Conservation (phyloP, 1,139 yeast species). For the Wickerhamomyces sp. region DNA sequence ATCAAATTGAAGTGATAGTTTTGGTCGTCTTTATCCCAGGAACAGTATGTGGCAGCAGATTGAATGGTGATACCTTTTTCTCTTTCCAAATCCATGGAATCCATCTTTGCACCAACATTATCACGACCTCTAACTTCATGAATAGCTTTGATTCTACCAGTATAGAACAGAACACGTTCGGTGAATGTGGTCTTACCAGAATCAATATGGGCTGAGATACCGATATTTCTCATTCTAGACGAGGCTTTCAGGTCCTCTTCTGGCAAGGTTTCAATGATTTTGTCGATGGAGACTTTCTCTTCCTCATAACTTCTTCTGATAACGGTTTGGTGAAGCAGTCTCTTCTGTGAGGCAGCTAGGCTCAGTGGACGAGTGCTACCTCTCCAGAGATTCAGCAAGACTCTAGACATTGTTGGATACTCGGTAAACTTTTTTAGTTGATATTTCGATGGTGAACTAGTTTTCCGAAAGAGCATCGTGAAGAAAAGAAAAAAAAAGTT, state of each 20-base stretch:
- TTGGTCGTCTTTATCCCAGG: constrained; percentile 75
- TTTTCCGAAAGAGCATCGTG: background rate
- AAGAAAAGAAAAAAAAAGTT: background rate
- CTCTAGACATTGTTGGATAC: constrained; percentile 14
- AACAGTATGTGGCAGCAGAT: constrained; percentile 97
- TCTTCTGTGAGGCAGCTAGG: constrained; percentile 9
- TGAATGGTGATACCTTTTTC: constrained; percentile 98
- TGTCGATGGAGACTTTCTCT: constrained; percentile 63
- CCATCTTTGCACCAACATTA: constrained; percentile 98
- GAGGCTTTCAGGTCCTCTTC: constrained; percentile 55
- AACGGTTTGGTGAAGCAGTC: constrained; percentile 24
- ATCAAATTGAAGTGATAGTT: constrained; percentile 87
- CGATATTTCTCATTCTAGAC: constrained; percentile 77
- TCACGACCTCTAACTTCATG: constrained; percentile 98
- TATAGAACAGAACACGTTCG: constrained; percentile 91
- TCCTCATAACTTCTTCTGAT: constrained; percentile 49
- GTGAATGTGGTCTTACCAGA: constrained; percentile 97
- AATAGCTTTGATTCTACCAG: constrained; percentile 95
- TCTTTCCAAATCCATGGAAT: constrained; percentile 94
- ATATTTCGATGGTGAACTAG: background rate
- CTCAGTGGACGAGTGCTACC: constrained; percentile 8
- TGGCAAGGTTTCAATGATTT: constrained; percentile 44
- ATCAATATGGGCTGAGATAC: constrained; percentile 96
- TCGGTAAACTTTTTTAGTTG: background rate
- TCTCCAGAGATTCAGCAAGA: constrained; percentile 13